These are phyloP conservation scores for Onygenales sp. DNA, from an alignment of 2,329 filamentous ascomycete species.

Conservation along the genomic window DNA sequence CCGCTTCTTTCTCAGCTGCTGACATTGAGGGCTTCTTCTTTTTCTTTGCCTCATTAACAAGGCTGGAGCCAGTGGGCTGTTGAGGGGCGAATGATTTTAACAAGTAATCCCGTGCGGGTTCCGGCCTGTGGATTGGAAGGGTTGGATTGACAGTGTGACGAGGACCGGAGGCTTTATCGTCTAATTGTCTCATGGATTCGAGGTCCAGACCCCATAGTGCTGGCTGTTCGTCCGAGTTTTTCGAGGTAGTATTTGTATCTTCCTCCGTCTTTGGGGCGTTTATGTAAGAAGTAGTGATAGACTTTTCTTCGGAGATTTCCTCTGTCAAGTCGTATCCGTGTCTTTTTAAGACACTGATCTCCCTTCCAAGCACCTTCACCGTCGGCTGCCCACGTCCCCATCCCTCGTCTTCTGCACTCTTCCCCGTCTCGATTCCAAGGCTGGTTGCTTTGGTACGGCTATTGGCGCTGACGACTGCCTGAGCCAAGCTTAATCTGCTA, in stretches of 20 bases:
- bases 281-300: not conserved
- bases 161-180: constrained; percentile 18
- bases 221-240: constrained; percentile 24
- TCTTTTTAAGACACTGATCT: constrained; percentile 66
- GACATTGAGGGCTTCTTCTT: constrained; percentile 45
- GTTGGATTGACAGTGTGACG: constrained; percentile 28
- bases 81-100: constrained; percentile 36
- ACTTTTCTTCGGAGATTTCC: constrained; percentile 24
- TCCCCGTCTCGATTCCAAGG: constrained; percentile 59
- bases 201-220: constrained; percentile 52
- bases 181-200: constrained; percentile 43
- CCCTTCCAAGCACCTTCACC: constrained; percentile 62
- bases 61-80: constrained; percentile 7
- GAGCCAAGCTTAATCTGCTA: constrained; percentile 72
- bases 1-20: constrained; percentile 56
- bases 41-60: constrained; percentile 11
- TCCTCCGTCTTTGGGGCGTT: not conserved
- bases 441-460: constrained; percentile 66
- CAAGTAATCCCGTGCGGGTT: constrained; percentile 54
- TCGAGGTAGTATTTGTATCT: constrained; percentile 1
- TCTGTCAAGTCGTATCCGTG: constrained; percentile 59
- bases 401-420: constrained; percentile 58
- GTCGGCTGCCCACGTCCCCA: constrained; percentile 68
- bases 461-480: constrained; percentile 75
- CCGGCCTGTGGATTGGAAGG: constrained; percentile 65